A percentile compares a stretch with the other conserved stretches of the same genome.
These are phyloP conservation scores for Colletotrichum ledebouriae DNA, from an alignment of 2,329 filamentous ascomycete genomes.

Conservation along the genomic window DNA sequence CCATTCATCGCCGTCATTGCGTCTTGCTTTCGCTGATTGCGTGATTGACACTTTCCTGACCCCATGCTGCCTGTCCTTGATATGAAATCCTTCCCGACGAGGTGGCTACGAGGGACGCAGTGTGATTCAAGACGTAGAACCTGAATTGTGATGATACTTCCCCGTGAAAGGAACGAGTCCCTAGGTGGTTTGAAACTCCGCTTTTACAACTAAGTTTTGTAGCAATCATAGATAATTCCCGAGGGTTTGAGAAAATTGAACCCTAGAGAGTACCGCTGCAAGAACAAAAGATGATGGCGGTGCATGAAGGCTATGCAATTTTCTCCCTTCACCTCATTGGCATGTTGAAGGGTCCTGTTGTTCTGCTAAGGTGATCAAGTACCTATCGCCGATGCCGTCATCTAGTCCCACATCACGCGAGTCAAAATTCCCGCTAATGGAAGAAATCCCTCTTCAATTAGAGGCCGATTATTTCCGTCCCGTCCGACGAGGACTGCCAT, in stretches of 20 bases:
- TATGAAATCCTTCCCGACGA: background rate
- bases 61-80: background rate
- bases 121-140: background rate
- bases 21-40: conserved; percentile 11
- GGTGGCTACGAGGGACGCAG: background rate
- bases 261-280: too few relatives aligned
- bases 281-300: too few relatives aligned
- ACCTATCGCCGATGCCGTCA: conserved; percentile 16
- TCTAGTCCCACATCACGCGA: conserved; percentile 29
- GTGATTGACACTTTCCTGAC: background rate
- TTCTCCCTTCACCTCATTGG: too few relatives aligned
- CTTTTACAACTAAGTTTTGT: background rate
- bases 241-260: too few relatives aligned
- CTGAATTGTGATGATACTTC: background rate
- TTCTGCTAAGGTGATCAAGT: conserved; percentile 15
- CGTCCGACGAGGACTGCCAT: conserved; percentile 9
- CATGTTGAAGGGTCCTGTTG: background rate
- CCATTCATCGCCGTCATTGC: conserved; percentile 4
- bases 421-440: conserved; percentile 17
- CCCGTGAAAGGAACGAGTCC: too few relatives aligned
- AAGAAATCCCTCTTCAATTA: conserved; percentile 4
- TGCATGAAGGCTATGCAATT: too few relatives aligned
- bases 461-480: conserved; percentile 21
- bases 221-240: background rate
- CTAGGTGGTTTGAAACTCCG: background rate